phyloP scores from a whole-genome alignment of 345 rosid species.

The Rubroshorea leprosula region DNA sequence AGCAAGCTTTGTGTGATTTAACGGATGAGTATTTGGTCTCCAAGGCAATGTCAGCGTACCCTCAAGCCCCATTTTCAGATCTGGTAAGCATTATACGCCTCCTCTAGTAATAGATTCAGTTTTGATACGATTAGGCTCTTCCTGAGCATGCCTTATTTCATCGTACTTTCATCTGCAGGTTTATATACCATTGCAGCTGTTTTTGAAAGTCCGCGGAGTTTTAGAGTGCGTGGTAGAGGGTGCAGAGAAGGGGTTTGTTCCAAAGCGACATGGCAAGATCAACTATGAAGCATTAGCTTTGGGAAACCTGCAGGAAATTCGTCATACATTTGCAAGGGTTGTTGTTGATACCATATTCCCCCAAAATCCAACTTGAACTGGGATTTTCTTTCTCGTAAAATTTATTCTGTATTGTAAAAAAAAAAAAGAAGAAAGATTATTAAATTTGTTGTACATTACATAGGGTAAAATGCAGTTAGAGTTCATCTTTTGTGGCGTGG shows the following conservation, averaged over 20 bases:
- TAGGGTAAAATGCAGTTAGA: too few species aligned
- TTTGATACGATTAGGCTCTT: too few species aligned
- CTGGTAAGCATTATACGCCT: constrained; percentile 38
- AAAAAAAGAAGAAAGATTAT: neutral
- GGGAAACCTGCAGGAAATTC: constrained; percentile 49
- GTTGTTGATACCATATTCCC: constrained; percentile 85
- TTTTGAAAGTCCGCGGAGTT: constrained; percentile 37
- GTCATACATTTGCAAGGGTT: constrained; percentile 75
- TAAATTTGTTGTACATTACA: too few species aligned
- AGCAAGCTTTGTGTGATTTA: constrained; percentile 45
- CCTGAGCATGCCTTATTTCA: neutral
- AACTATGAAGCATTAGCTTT: constrained; percentile 43
- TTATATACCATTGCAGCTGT: constrained; percentile 49
- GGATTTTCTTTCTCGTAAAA: too few species aligned
- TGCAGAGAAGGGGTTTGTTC: constrained; percentile 27
- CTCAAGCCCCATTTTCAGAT: constrained; percentile 76
- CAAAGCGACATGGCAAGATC: constrained; percentile 54
- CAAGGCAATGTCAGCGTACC: constrained; percentile 50
- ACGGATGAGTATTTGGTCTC: constrained; percentile 61
- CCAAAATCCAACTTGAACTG: constrained; percentile 10
- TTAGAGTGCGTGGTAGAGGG: constrained; percentile 54
- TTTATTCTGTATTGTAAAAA: neutral
- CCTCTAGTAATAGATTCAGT: too few species aligned
- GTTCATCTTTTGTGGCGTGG: too few species aligned
- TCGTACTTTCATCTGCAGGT: constrained; percentile 37